phyloP scores from a whole-genome alignment of 345 rosid species.

The Dimocarpus longan region DNA sequence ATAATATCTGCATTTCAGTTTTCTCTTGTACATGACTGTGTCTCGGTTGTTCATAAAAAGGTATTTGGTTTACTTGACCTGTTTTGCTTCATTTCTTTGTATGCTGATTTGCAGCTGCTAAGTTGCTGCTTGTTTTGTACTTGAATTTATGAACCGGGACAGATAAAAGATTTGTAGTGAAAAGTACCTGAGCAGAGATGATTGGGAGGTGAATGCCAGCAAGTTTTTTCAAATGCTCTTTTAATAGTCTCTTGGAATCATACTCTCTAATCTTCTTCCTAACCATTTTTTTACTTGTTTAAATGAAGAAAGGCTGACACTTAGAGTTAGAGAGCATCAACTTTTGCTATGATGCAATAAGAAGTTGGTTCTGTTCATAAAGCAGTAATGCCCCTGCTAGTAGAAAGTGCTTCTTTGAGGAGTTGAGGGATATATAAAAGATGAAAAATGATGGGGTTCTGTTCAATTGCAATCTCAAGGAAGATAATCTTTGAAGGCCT shows the following conservation, averaged over 20 bases:
- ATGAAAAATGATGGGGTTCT: no score
- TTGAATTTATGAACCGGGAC: background rate
- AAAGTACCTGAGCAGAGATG: constrained; percentile 65
- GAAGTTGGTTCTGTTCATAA: background rate
- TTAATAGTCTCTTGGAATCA: constrained; percentile 75
- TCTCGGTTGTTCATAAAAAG: no score
- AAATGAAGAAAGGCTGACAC: background rate
- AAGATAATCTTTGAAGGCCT: no score
- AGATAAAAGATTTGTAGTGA: background rate
- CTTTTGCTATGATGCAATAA: background rate
- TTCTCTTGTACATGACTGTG: no score
- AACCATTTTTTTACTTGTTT: constrained; percentile 43
- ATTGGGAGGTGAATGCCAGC: constrained; percentile 54
- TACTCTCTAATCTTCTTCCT: constrained; percentile 86
- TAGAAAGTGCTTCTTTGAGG: no score
- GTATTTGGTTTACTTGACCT: no score
- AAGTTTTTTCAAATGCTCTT: constrained; percentile 66
- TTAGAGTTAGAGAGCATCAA: background rate
- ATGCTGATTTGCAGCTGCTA: no score
- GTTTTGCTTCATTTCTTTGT: no score
- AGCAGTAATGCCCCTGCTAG: no score
- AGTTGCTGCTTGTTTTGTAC: no score
- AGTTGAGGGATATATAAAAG: no score
- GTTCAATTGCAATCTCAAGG: no score
- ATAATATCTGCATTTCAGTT: background rate